phyloP scores from a whole-genome alignment of 106 monocot species.

The Alisma plantagoaquatica region DNA sequence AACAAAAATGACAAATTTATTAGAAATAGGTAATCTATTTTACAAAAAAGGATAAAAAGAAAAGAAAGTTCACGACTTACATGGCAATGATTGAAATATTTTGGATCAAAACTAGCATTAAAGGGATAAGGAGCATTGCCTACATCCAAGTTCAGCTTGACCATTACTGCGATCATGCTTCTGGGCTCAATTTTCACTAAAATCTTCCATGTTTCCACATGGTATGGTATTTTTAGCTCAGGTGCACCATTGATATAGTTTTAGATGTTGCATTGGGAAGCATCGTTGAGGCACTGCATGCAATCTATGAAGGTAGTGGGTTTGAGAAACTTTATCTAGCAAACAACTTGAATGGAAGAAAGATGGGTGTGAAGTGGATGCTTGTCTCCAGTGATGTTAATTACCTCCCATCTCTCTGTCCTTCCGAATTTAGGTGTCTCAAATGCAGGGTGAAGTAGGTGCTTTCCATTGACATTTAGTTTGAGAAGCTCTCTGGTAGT shows the following conservation, averaged over 20 bases:
- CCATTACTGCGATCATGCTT: not conserved
- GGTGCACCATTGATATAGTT: not conserved
- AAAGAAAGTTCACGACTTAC: conserved; percentile 37
- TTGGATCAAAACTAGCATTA: conserved; percentile 51
- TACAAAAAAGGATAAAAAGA: too few species aligned
- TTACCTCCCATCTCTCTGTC: not conserved
- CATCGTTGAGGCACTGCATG: conserved; percentile 5
- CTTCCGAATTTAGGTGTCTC: not conserved
- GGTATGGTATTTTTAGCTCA: not conserved
- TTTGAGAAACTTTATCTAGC: not conserved
- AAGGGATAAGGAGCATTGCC: conserved; percentile 27
- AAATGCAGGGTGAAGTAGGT: not conserved
- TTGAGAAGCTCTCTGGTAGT: not conserved
- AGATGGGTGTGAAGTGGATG: conserved; percentile 18
- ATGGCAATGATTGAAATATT: conserved; percentile 84
- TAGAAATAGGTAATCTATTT: too few species aligned
- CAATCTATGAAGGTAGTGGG: not conserved
- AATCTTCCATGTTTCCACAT: conserved; percentile 13
- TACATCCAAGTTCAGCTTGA: conserved; percentile 1
- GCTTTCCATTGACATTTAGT: not conserved
- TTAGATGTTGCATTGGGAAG: not conserved
- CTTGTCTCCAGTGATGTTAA: not conserved
- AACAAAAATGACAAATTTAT: too few species aligned
- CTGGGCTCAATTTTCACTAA: conserved; percentile 10
- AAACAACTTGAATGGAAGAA: not conserved